phyloP scores from a whole-genome alignment of 495 filamentous ascomycete genomes.

The Clavariopsis aquatica region DNA sequence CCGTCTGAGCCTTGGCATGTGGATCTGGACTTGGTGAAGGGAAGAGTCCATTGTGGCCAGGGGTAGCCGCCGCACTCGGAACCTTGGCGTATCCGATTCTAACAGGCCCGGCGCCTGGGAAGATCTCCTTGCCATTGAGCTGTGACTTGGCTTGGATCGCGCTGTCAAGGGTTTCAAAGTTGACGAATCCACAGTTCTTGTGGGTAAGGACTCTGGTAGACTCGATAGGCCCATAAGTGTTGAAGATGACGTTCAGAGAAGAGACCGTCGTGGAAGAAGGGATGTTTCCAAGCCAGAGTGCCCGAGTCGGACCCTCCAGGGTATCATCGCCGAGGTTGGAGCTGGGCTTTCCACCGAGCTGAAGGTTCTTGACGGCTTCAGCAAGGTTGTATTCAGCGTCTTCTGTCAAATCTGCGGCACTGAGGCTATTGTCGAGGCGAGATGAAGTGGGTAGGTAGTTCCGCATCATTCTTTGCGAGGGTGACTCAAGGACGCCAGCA shows the following conservation, averaged over 20 bases:
- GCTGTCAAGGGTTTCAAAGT: constrained; percentile 87
- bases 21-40: constrained; percentile 96
- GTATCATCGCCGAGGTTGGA: constrained; percentile 62
- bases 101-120: constrained; percentile 92
- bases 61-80: constrained; percentile 81
- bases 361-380: constrained; percentile 78
- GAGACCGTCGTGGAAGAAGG: constrained; percentile 96
- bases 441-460: constrained; percentile 80
- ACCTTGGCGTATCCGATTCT: constrained; percentile 97
- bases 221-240: constrained; percentile 83
- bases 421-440: constrained; percentile 81
- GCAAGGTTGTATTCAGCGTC: constrained; percentile 69
- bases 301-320: constrained; percentile 86
- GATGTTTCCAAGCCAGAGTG: constrained; percentile 96
- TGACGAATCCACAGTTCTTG: constrained; percentile 99
- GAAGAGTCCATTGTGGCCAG: constrained; percentile 77
- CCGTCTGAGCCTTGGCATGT: constrained; percentile 58
- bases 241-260: constrained; percentile 90
- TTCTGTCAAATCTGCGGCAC: constrained; percentile 75
- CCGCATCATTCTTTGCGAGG: constrained; percentile 69
- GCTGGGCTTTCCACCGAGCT: constrained; percentile 59
- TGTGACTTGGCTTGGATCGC: constrained; percentile 82
- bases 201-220: constrained; percentile 93
- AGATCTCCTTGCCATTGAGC: constrained; percentile 96
- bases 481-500: constrained; percentile 86